Evolutionary conservation across 805 yeast species (phyloP).

Genomic region (Suhomyces sp.): DNA sequence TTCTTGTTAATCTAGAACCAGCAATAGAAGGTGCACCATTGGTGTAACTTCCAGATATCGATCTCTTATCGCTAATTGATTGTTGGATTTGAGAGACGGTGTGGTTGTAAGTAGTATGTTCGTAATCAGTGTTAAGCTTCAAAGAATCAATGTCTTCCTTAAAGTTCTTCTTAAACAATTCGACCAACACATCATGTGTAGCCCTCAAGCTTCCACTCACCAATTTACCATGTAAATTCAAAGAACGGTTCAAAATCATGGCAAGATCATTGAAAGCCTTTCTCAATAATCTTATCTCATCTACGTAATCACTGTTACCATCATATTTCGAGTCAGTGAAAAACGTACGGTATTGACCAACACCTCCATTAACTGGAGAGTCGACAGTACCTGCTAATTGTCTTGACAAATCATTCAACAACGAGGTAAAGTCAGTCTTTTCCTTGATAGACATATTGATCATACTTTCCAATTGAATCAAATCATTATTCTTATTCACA

Average conservation of each 20-base stretch:
- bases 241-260: conserved; percentile 60
- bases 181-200: conserved; percentile 67
- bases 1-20: conserved; percentile 25
- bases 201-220: conserved; percentile 55
- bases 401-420: conserved; percentile 66
- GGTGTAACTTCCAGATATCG: conserved; percentile 11
- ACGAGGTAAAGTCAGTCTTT: conserved; percentile 45
- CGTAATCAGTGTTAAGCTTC: conserved; percentile 36
- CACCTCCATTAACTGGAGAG: conserved; percentile 92
- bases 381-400: conserved; percentile 83
- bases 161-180: conserved; percentile 66
- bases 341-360: conserved; percentile 76
- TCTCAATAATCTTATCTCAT: conserved; percentile 36
- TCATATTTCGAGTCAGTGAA: conserved; percentile 43
- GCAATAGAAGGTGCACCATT: conserved; percentile 13
- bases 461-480: conserved; percentile 64
- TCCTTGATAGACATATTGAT: conserved; percentile 53
- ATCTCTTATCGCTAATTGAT: conserved; percentile 18
- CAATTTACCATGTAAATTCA: conserved; percentile 65
- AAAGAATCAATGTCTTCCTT: conserved; percentile 55
- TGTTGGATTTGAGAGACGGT: conserved; percentile 17
- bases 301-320: conserved; percentile 31
- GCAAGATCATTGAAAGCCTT: conserved; percentile 69
- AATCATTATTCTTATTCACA: conserved; percentile 66
- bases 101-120: conserved; percentile 25